These are phyloP conservation scores for Thymus mandschuricus DNA, from an alignment of 257 asterid species.

Conservation along the genomic window DNA sequence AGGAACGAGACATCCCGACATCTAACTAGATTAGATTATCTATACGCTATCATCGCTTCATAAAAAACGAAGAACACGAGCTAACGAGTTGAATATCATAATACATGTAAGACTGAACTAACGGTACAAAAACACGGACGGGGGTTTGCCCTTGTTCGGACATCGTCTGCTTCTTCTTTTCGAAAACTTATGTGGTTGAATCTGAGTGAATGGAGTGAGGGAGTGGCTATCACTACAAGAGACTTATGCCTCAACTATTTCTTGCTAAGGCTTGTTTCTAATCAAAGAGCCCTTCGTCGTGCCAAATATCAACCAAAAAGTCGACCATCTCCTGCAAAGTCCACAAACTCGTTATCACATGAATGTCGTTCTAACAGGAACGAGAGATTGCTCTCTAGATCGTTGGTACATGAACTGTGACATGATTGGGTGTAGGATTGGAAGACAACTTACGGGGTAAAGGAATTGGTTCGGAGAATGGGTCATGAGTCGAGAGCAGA, in stretches of 20 bases:
- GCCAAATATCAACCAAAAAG: conserved; percentile 91
- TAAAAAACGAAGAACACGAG: conserved; percentile 3
- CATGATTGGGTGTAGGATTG: not conserved
- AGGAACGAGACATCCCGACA: not conserved
- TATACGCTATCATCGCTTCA: not conserved
- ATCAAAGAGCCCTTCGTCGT: conserved; percentile 85
- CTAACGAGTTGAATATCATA: conserved; percentile 16
- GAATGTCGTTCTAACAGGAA: not conserved
- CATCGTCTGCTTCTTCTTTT: not conserved
- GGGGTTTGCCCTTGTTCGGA: not conserved
- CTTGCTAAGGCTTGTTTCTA: conserved; percentile 30
- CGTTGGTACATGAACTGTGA: not conserved
- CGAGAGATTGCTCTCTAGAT: not conserved
- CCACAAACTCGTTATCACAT: conserved; percentile 14
- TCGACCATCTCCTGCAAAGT: conserved; percentile 88
- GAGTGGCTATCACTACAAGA: conserved; percentile 10
- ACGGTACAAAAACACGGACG: conserved; percentile 29
- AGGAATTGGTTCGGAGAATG: conserved; percentile 70
- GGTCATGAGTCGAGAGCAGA: conserved; percentile 78
- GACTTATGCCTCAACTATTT: conserved; percentile 22
- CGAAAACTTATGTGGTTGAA: conserved; percentile 3
- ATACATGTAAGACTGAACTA: conserved; percentile 22
- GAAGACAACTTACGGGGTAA: conserved; percentile 60
- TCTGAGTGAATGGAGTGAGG: not conserved
- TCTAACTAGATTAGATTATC: not conserved